Evolutionary conservation across 2,329 filamentous ascomycete species (phyloP).

Genomic region (Fusarium sp.): DNA sequence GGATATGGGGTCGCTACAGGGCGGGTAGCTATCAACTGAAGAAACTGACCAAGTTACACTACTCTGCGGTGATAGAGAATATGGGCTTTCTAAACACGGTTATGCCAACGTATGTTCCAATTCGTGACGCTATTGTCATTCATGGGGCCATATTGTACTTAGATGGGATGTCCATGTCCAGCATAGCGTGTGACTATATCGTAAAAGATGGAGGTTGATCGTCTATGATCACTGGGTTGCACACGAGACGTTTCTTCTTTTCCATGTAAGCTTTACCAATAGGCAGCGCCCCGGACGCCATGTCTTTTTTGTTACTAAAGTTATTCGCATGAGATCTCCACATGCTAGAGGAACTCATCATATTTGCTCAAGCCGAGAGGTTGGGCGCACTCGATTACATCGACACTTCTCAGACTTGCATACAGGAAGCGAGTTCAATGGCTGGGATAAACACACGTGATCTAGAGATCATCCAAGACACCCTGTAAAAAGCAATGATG

Average conservation of each 20-base stretch:
- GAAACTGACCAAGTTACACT: no score
- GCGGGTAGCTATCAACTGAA: no score
- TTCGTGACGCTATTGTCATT: no score
- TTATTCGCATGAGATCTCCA: background rate
- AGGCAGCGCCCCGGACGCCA: background rate
- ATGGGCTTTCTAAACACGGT: no score
- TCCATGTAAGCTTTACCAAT: background rate
- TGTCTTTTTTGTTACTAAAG: background rate
- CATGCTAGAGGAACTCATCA: background rate
- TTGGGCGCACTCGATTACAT: background rate
- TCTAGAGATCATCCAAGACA: background rate
- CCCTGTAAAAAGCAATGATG: background rate
- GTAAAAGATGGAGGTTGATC: background rate
- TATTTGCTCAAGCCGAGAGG: background rate
- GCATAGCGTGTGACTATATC: background rate
- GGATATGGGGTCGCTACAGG: no score
- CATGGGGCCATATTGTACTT: no score
- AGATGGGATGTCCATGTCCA: no score
- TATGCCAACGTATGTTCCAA: no score
- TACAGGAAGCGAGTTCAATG: background rate
- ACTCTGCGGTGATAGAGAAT: no score
- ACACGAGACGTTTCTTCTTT: background rate
- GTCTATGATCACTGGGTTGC: background rate
- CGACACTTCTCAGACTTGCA: background rate
- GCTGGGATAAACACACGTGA: background rate